These are phyloP conservation scores for Gilbertella persicaria DNA, from an alignment of 371 early-diverging fungal species.

Conservation along the genomic window DNA sequence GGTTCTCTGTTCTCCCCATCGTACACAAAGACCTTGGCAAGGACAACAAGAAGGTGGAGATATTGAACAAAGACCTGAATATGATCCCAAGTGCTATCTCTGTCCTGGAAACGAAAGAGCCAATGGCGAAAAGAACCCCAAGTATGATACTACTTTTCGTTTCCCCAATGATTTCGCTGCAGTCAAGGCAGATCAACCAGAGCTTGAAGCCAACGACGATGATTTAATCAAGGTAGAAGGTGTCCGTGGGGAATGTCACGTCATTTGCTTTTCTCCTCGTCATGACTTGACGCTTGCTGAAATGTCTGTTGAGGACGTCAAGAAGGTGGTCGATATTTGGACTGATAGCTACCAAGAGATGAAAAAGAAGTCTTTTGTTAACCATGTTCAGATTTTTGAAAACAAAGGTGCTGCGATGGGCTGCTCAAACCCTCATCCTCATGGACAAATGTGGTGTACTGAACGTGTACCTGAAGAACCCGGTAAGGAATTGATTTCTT, in stretches of 20 bases:
- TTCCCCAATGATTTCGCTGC: constrained; percentile 94
- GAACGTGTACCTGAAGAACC: constrained; percentile 82
- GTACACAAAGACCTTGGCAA: constrained; percentile 93
- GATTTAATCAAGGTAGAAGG: constrained; percentile 67
- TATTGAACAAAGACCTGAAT: constrained; percentile 52
- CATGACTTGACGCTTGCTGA: constrained; percentile 91
- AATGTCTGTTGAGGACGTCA: constrained; percentile 66
- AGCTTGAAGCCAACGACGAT: constrained; percentile 26
- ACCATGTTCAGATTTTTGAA: constrained; percentile 93
- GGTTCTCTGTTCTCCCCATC: constrained; percentile 95
- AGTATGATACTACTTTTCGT: constrained; percentile 72
- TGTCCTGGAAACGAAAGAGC: constrained; percentile 87
- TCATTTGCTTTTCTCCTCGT: constrained; percentile 87
- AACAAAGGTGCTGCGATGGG: constrained; percentile 97
- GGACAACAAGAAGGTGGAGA: constrained; percentile 68
- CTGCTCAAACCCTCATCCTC: constrained; percentile 95
- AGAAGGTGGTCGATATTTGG: constrained; percentile 80
- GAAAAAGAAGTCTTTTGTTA: constrained; percentile 45
- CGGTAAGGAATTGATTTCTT: constrained; percentile 62
- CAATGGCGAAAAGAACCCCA: constrained; percentile 73
- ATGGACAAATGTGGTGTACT: constrained; percentile 91
- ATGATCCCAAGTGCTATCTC: constrained; percentile 84
- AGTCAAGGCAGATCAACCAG: constrained; percentile 69
- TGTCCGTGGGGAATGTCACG: constrained; percentile 82
- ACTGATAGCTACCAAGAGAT: constrained; percentile 54